Base-by-base conservation (phyloP, 495 filamentous ascomycete genomes). In the Aspergillus bridgeri region DNA sequence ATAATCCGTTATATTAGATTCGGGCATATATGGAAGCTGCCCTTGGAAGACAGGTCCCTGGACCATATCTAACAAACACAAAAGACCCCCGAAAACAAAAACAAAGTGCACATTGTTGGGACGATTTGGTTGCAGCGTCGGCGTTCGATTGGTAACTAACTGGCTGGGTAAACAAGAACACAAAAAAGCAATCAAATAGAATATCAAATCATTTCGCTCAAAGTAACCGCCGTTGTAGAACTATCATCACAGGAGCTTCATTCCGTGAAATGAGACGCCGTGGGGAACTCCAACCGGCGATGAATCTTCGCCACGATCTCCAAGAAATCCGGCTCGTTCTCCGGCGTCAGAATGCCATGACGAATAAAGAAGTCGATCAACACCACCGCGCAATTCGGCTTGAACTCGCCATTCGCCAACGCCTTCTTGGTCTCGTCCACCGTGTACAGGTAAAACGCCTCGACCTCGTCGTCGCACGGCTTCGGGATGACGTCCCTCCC, bases 321-420 rank as follows among this genome's bases (percentile, higher is more conserved):
- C 59, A 89, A 73, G 68, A 86, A 96, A 70, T 95, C 73, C 46
- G 83, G 80, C 75, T 97, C 91, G 69, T 92, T 94, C 68, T 89
- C 91, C 11, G 80, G 69, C 1, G 88, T 96, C 62, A 95, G 65
- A 53, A 96, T 81, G 1, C 90, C 89, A 71, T 91, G 91, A 24
- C 94, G 78, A 57, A 96, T 75, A 71, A 98, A 92, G 79, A 98
- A 98, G 71, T 96, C 91, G 46, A 96, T 69, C 63, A 95, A 70
- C 21, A 95, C 80, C 54, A 93, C 63, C 2, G 88, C 87, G 68
- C 92, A 97, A 67, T 99, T 99, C 0, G 95, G 91, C 75, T 99
- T 99, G 75, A 96, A 97, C 58, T 87, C 79, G 1, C 89, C 89
- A 48, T 77, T 75, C 2, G 80, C 81, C 59, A 99, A 65, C 18